Evolutionary conservation across 352 stramenopile species (phyloP).

Genomic region (Pythium sp.): DNA sequence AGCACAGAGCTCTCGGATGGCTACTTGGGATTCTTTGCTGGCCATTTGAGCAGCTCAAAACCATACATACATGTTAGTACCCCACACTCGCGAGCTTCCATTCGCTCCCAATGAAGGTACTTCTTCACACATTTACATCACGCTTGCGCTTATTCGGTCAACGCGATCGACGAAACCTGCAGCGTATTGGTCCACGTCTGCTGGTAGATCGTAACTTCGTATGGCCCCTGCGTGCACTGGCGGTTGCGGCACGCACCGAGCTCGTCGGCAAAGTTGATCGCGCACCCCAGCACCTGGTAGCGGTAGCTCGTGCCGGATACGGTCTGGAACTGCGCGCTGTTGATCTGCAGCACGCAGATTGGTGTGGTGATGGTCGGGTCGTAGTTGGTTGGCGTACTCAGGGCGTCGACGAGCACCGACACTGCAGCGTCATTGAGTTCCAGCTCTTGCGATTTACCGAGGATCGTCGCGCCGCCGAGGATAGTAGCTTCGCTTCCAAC

Average conservation of each 20-base stretch:
- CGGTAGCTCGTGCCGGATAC: constrained; percentile 62
- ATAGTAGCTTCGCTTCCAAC: constrained; percentile 2
- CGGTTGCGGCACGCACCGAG: constrained; percentile 40
- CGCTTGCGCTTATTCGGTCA: constrained; percentile 19
- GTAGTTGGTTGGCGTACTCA: constrained; percentile 31
- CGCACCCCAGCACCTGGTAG: constrained; percentile 49
- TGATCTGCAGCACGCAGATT: constrained; percentile 41
- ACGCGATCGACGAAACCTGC: constrained; percentile 36
- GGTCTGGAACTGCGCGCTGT: constrained; percentile 35
- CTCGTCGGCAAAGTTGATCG: constrained; percentile 29
- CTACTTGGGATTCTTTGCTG: background rate
- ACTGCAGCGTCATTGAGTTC: constrained; percentile 8
- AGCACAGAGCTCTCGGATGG: background rate
- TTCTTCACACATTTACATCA: background rate
- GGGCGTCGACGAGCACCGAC: constrained; percentile 32
- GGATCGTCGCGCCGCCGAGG: background rate
- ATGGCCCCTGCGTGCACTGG: constrained; percentile 31
- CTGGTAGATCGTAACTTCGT: constrained; percentile 38
- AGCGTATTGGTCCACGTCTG: constrained; percentile 38
- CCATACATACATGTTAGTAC: background rate
- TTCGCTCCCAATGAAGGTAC: background rate
- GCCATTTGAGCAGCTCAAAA: background rate
- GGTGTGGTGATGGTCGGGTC: constrained; percentile 22
- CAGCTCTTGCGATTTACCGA: constrained; percentile 11
- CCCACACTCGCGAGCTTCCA: background rate